phyloP scores from a whole-genome alignment of 2,329 filamentous ascomycete species.

The Colletotrichum acutatum region DNA sequence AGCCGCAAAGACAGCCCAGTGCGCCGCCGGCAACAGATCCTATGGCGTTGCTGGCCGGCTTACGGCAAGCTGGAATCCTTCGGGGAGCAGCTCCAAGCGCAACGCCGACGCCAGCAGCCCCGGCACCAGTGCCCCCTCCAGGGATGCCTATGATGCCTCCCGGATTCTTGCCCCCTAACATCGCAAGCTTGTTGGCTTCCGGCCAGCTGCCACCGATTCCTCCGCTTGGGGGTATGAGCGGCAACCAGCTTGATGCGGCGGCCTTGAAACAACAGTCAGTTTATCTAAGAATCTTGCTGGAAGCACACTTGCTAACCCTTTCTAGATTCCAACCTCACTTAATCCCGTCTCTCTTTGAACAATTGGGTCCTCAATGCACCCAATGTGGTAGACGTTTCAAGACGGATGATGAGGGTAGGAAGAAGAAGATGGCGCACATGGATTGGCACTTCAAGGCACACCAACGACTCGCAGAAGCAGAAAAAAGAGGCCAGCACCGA shows the following conservation, averaged over 20 bases:
- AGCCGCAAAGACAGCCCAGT: slow-evolving; percentile 51
- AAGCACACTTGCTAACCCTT: slow-evolving; percentile 28
- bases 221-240: slow-evolving; percentile 52
- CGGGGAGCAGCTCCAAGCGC: slow-evolving; percentile 52
- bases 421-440: slow-evolving; percentile 90
- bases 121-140: slow-evolving; percentile 42
- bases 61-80: slow-evolving; percentile 76
- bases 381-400: slow-evolving; percentile 92
- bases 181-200: slow-evolving; percentile 48
- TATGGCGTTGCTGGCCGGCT: slow-evolving; percentile 72
- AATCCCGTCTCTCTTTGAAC: slow-evolving; percentile 80
- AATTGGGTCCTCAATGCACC: slow-evolving; percentile 86
- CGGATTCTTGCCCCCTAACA: slow-evolving; percentile 46
- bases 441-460: slow-evolving; percentile 99
- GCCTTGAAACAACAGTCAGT: slow-evolving; percentile 79
- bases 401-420: slow-evolving; percentile 79
- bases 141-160: slow-evolving; percentile 43
- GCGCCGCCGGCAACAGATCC: slow-evolving; percentile 56
- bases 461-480: slow-evolving; percentile 85
- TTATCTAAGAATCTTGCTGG: neutral
- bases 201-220: slow-evolving; percentile 38
- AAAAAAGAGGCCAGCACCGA: slow-evolving; percentile 87
- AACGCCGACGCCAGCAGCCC: slow-evolving; percentile 45
- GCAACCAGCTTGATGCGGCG: slow-evolving; percentile 70
- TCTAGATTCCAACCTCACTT: slow-evolving; percentile 78